Evolutionary conservation across 2,329 filamentous ascomycete species (phyloP).

Genomic region (Lachnellula hyalina): DNA sequence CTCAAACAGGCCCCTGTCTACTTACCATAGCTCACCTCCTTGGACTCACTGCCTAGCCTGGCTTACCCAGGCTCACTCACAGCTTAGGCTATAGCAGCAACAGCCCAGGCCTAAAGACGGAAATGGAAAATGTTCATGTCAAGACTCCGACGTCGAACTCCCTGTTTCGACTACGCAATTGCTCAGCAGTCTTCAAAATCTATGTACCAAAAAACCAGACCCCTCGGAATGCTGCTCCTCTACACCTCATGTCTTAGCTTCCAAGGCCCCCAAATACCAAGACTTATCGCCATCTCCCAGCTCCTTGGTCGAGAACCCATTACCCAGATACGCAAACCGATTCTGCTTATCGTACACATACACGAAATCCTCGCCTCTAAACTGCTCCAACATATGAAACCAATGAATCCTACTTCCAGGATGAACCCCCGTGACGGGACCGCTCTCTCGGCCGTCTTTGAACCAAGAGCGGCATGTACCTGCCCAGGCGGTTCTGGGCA

Average conservation of each 20-base stretch:
- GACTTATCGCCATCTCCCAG: slow-evolving; percentile 9
- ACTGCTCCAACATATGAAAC: slow-evolving; percentile 15
- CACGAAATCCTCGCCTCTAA: slow-evolving; percentile 16
- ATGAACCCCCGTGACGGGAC: slow-evolving; percentile 10
- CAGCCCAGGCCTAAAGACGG: too few relatives aligned
- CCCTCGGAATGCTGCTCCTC: background rate
- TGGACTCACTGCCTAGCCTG: too few relatives aligned
- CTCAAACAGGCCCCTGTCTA: too few relatives aligned
- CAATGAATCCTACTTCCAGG: slow-evolving; percentile 16
- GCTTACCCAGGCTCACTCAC: too few relatives aligned
- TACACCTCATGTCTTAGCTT: background rate
- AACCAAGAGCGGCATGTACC: slow-evolving; percentile 18
- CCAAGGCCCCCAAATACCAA: slow-evolving; percentile 14
- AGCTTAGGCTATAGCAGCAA: too few relatives aligned
- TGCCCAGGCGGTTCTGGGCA: slow-evolving; percentile 25
- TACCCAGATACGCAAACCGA: slow-evolving; percentile 15
- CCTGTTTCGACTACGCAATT: too few relatives aligned
- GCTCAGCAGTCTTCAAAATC: background rate
- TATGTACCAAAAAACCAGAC: background rate
- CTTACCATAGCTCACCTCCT: too few relatives aligned
- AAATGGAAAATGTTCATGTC: too few relatives aligned
- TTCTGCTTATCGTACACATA: slow-evolving; percentile 3
- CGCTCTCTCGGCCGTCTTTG: slow-evolving; percentile 9
- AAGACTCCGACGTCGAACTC: too few relatives aligned
- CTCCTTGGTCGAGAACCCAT: slow-evolving; percentile 13